Evolutionary conservation across 2,329 filamentous ascomycete species (phyloP).

Genomic region (Nigrospora sphaerica): DNA sequence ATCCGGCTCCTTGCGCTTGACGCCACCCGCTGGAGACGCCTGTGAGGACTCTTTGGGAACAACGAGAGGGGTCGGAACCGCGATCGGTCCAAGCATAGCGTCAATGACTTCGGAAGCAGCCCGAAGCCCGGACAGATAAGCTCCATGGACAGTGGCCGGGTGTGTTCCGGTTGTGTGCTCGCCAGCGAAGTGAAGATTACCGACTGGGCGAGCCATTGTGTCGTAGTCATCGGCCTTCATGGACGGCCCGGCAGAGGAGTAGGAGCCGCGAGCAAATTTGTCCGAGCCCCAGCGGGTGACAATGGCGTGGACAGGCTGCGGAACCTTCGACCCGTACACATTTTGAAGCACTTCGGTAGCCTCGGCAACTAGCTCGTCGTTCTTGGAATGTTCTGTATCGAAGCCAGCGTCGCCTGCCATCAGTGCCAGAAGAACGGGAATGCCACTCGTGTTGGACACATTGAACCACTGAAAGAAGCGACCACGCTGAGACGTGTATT

Average conservation of each 20-base stretch:
- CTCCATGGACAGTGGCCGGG: slow-evolving; percentile 93
- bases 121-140: slow-evolving; percentile 86
- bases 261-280: slow-evolving; percentile 85
- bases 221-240: slow-evolving; percentile 88
- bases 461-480: slow-evolving; percentile 99
- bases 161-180: slow-evolving; percentile 95
- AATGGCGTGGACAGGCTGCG: slow-evolving; percentile 75
- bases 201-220: slow-evolving; percentile 75
- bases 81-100: slow-evolving; percentile 71
- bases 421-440: slow-evolving; percentile 80
- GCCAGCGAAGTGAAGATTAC: slow-evolving; percentile 89
- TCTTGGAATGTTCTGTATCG: slow-evolving; percentile 71
- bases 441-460: slow-evolving; percentile 78
- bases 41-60: slow-evolving; percentile 48
- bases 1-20: slow-evolving; percentile 46
- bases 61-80: slow-evolving; percentile 69
- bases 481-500: slow-evolving; percentile 75
- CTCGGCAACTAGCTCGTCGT: slow-evolving; percentile 71
- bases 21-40: slow-evolving; percentile 15
- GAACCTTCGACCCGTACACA: slow-evolving; percentile 66
- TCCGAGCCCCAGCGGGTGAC: slow-evolving; percentile 91
- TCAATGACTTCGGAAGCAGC: slow-evolving; percentile 83
- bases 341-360: slow-evolving; percentile 71
- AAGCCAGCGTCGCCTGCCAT: slow-evolving; percentile 95
- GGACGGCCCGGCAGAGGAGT: slow-evolving; percentile 83